Evolutionary conservation across 352 stramenopile species (phyloP).

Genomic region (Globisporangium viniferum): DNA sequence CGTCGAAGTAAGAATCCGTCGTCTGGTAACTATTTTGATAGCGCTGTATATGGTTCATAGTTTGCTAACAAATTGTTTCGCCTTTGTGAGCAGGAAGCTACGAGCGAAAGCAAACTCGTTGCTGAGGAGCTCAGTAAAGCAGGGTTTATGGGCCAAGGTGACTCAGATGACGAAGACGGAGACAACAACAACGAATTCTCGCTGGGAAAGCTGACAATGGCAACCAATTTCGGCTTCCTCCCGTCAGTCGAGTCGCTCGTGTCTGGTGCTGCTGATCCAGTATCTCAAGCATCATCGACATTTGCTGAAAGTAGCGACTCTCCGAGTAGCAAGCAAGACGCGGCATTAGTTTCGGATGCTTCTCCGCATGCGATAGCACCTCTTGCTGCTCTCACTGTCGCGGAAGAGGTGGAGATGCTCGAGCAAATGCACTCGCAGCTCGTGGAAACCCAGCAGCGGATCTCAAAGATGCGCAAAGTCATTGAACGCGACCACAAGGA

Average conservation of each 20-base stretch:
- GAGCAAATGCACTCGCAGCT: slow-evolving; percentile 32
- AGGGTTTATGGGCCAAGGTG: slow-evolving; percentile 1
- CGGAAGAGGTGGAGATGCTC: slow-evolving; percentile 21
- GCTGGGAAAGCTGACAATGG: neutral
- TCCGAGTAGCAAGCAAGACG: neutral
- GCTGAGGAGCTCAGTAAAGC: neutral
- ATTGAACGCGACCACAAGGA: slow-evolving; percentile 30
- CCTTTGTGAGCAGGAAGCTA: neutral
- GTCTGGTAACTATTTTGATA: neutral
- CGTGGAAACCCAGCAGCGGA: slow-evolving; percentile 29
- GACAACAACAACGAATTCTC: neutral
- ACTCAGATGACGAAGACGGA: slow-evolving; percentile 8
- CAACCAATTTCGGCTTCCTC: neutral
- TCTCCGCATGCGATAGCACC: neutral
- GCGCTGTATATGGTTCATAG: neutral
- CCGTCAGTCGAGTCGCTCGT: slow-evolving; percentile 2
- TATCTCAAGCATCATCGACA: neutral
- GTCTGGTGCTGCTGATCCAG: neutral
- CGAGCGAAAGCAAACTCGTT: neutral
- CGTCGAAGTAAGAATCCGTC: neutral
- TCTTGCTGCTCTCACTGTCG: slow-evolving; percentile 1
- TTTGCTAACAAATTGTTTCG: neutral
- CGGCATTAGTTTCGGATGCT: neutral
- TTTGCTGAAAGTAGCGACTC: neutral
- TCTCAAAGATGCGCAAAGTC: slow-evolving; percentile 40